phyloP scores from a whole-genome alignment of 257 asterid species.

The Petunia axillaris region DNA sequence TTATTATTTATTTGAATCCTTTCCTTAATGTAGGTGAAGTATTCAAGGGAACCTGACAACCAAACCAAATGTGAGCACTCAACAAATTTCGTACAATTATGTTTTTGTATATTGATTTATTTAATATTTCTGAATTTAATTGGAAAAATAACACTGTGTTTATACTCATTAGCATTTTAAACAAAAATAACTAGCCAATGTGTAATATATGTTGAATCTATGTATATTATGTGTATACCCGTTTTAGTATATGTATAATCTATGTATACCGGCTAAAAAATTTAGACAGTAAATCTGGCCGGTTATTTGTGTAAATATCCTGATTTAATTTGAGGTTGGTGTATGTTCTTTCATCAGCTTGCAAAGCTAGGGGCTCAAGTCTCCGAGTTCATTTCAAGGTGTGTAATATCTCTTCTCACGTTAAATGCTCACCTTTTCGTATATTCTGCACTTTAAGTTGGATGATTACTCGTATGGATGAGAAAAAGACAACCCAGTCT shows the following conservation, averaged over 20 bases:
- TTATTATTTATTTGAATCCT: too few species aligned
- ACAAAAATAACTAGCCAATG: too few species aligned
- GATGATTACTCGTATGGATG: neutral
- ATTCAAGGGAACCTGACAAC: slow-evolving; percentile 75
- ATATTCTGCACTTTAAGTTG: neutral
- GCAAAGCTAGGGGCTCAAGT: slow-evolving; percentile 78
- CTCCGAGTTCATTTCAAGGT: slow-evolving; percentile 84
- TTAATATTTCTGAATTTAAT: neutral
- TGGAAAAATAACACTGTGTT: neutral
- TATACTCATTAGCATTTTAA: too few species aligned
- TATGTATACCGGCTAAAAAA: too few species aligned
- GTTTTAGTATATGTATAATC: too few species aligned
- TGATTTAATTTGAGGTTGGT: neutral
- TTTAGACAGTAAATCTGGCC: too few species aligned
- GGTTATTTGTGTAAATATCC: too few species aligned
- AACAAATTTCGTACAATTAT: neutral
- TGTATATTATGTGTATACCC: too few species aligned
- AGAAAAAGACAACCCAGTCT: neutral
- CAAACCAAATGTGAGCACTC: slow-evolving; percentile 59
- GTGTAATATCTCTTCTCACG: neutral
- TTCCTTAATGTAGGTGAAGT: slow-evolving; percentile 56
- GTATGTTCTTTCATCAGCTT: slow-evolving; percentile 48
- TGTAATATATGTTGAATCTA: too few species aligned
- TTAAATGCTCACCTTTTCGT: neutral
- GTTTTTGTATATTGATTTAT: neutral